Evolutionary conservation across 306 rosid species (phyloP).

Genomic region (Ceratonia siliqua): DNA sequence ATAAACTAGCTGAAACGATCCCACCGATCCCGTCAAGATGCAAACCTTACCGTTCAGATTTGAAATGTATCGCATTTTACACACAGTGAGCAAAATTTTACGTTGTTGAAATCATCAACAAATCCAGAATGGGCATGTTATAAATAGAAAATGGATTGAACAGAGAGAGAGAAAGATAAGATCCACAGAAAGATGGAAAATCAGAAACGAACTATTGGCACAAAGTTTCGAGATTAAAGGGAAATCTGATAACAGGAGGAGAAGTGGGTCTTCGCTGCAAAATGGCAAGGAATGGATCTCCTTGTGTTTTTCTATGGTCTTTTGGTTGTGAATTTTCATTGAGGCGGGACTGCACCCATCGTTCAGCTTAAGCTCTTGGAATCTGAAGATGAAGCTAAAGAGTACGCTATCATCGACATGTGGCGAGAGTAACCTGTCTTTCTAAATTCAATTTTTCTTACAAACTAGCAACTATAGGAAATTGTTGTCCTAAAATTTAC

Average conservation of each 20-base stretch:
- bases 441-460: neutral
- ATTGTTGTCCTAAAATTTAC: neutral
- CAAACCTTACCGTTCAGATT: slow-evolving; percentile 25
- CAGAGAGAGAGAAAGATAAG: neutral
- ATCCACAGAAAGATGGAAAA: neutral
- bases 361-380: neutral
- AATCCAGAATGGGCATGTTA: neutral
- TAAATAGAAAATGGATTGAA: neutral
- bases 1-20: neutral
- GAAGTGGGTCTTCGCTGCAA: neutral
- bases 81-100: neutral
- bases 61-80: slow-evolving; percentile 24
- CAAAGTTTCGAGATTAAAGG: neutral
- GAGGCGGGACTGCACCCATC: neutral
- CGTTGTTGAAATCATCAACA: neutral
- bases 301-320: neutral
- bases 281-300: slow-evolving; percentile 13
- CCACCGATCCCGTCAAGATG: slow-evolving; percentile 22
- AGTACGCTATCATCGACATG: neutral
- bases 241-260: neutral
- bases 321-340: neutral
- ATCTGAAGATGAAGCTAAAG: neutral
- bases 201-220: neutral
- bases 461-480: neutral
- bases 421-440: neutral